Base-by-base conservation (phyloP, 2,329 filamentous ascomycete genomes). In the Cytospora piceicola region DNA sequence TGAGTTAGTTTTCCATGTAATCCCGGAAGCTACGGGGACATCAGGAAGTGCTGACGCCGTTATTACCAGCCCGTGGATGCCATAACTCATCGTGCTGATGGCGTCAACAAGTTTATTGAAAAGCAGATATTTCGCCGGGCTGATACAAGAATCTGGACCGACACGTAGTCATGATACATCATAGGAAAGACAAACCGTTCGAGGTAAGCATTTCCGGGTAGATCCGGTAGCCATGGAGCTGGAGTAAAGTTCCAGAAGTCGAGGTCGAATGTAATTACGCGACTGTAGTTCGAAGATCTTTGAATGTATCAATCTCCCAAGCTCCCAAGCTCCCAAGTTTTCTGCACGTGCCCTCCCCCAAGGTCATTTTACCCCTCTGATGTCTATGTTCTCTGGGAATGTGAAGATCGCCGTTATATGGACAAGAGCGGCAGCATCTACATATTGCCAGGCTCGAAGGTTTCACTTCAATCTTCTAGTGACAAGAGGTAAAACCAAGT, bases 11-110 rank as follows among this genome's bases (percentile, higher is more conserved):
- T 6, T 11, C 29, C 29, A 8, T 32, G 22, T 6, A 9, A 1
- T 15, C 15, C 17, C 51, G 52, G 42, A 46, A 46, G 52, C 65
- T 57, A 53, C 42, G 42, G 46, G 20, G n/a, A n/a, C n/a, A n/a
- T n/a, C n/a, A n/a, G n/a, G 3, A 29, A 64, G 53, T 58, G 61
- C 52, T 67, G 65, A 67, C 61, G 61, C 53, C 46, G 57, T 60
- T 12, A 61, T 67, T 42, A 39, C 20, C 34, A 15, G 20, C 20
- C n/a, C 42, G 20, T 9, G 6, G 20, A 46, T 3, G 20, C n/a
- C 42, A 46, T n/a, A 14, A n/a, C 12, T 46, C 12, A 20, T 46
- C 12, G 20, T 5, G 42, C 22, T 46, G 17, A n/a, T 20, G 17
- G n/a, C 20, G 42, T 46, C 42, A n/a, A 46, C 3, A 17, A n/a